phyloP scores from a whole-genome alignment of 2,329 filamentous ascomycete genomes.

The Venturia asperata region DNA sequence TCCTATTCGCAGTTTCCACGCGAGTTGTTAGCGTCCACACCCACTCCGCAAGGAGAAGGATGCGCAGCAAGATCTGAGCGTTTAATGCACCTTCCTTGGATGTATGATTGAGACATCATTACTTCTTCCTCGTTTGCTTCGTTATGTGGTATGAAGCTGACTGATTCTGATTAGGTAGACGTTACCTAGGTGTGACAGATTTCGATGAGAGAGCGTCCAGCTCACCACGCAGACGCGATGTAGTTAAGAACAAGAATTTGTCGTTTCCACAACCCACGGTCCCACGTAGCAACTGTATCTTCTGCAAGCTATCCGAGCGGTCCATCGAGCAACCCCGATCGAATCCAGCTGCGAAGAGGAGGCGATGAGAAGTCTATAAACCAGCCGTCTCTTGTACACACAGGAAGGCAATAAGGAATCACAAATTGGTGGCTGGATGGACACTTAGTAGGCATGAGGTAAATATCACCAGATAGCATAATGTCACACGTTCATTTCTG shows the following conservation, averaged over 20 bases:
- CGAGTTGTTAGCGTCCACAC: constrained; percentile 8
- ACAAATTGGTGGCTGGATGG: not conserved
- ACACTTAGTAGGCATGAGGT: not conserved
- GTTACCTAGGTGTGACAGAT: not conserved
- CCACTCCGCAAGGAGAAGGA: constrained; percentile 10
- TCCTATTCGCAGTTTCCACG: constrained; percentile 11
- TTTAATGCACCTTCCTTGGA: constrained; percentile 8
- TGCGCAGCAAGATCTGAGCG: constrained; percentile 1
- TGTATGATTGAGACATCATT: constrained; percentile 6
- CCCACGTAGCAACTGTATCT: not conserved
- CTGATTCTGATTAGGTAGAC: not conserved
- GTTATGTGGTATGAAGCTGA: not conserved
- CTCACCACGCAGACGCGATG: not conserved
- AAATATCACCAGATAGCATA: not conserved
- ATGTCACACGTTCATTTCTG: not conserved
- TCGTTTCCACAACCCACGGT: not conserved
- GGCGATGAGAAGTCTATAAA: not conserved
- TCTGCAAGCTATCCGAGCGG: not conserved
- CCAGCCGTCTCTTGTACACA: not conserved
- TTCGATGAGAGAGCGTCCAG: not conserved
- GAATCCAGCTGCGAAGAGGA: not conserved
- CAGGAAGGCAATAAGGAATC: not conserved
- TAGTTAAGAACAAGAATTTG: not conserved
- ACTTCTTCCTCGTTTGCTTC: not conserved
- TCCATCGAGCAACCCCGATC: not conserved